Conservation (phyloP, 2,329 filamentous ascomycete species). For the Aspergillus chevalieri region DNA sequence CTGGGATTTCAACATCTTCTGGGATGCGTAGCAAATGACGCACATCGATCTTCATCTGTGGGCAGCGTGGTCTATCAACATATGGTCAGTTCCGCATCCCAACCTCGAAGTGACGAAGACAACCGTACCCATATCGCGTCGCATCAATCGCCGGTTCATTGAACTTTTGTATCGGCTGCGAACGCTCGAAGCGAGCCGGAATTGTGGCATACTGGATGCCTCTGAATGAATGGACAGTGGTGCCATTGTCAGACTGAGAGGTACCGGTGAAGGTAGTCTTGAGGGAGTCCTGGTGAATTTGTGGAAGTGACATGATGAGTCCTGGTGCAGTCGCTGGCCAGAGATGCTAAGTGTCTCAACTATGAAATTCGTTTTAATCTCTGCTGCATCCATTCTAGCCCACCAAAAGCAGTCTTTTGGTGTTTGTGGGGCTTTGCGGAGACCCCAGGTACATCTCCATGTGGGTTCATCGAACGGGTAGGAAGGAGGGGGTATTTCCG, state of each 20-base stretch:
- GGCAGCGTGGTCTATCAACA: conserved; percentile 36
- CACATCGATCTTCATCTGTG: conserved; percentile 37
- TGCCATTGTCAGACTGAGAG: conserved; percentile 5
- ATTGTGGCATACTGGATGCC: conserved; percentile 28
- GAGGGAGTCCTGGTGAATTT: conserved; percentile 18
- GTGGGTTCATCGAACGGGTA: neutral
- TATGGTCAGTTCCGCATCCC: neutral
- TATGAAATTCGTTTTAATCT: conserved; percentile 9
- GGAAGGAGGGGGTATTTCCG: too few relatives aligned
- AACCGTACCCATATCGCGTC: conserved; percentile 25
- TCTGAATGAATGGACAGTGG: conserved; percentile 20
- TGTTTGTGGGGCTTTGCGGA: conserved; percentile 18
- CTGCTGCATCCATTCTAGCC: conserved; percentile 7
- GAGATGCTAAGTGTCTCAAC: neutral
- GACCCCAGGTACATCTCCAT: conserved; percentile 8
- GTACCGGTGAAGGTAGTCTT: conserved; percentile 24
- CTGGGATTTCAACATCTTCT: conserved; percentile 20
- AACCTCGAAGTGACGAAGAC: neutral
- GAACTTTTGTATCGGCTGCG: conserved; percentile 18
- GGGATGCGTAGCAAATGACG: conserved; percentile 42
- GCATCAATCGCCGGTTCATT: conserved; percentile 27
- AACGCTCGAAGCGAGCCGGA: conserved; percentile 25
- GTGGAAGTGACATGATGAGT: conserved; percentile 15
- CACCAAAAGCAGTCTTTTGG: neutral
- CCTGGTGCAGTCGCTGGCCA: neutral